These are phyloP conservation scores for Neurospora sp. DNA, from an alignment of 495 filamentous ascomycete genomes.

Conservation along the genomic window DNA sequence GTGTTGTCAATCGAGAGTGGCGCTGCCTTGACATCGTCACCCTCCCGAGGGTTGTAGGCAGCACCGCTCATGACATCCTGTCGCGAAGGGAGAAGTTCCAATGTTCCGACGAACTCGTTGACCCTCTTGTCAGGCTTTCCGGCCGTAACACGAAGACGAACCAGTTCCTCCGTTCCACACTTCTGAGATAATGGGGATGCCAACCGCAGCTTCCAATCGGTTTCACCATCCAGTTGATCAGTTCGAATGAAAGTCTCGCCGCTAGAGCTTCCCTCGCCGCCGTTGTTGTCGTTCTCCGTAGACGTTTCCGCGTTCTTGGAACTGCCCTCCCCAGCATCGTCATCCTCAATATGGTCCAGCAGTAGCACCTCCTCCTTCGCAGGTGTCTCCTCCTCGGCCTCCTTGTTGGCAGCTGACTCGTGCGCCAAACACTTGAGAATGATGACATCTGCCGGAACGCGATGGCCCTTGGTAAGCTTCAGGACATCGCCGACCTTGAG, in stretches of 20 bases:
- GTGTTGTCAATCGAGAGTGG: conserved; percentile 93
- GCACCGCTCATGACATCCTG: conserved; percentile 19
- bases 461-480: conserved; percentile 80
- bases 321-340: conserved; percentile 17
- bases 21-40: conserved; percentile 39
- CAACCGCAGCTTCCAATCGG: conserved; percentile 94
- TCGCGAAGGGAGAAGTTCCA: conserved; percentile 49
- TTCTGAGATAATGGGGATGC: conserved; percentile 75
- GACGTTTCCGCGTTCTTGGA: conserved; percentile 1
- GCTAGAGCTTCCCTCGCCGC: conserved; percentile 27
- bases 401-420: conserved; percentile 36
- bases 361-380: conserved; percentile 28
- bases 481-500: conserved; percentile 92
- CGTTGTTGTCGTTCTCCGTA: conserved; percentile 2
- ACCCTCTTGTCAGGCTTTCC: conserved; percentile 85
- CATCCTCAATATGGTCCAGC: conserved; percentile 27
- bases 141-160: conserved; percentile 65
- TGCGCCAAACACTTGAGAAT: conserved; percentile 75
- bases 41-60: conserved; percentile 19
- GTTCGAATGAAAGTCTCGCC: conserved; percentile 96
- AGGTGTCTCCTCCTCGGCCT: conserved; percentile 14
- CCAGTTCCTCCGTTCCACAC: conserved; percentile 56
- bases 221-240: conserved; percentile 96
- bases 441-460: conserved; percentile 89
- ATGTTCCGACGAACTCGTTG: conserved; percentile 83